These are phyloP conservation scores for Vickermania spadyakhi DNA, from an alignment of 208 protist genomes.

Conservation along the genomic window DNA sequence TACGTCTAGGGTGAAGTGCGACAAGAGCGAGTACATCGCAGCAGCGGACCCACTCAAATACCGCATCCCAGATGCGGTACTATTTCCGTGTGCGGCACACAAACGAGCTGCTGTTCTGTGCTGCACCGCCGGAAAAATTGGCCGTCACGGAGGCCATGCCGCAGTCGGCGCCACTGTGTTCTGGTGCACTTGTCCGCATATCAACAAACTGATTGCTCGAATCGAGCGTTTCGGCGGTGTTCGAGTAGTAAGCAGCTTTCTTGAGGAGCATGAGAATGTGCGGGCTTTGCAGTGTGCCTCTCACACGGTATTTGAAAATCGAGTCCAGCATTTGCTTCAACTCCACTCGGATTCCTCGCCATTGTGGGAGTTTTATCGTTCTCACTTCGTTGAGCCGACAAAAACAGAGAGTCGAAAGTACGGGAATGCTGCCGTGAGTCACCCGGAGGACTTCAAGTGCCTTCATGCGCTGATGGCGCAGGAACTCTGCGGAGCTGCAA, in stretches of 20 bases:
- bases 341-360: constrained; percentile 11
- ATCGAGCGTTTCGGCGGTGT: constrained; percentile 58
- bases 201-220: constrained; percentile 73
- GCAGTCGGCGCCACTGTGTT: constrained; percentile 74
- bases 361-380: constrained; percentile 49
- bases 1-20: too few relatives aligned
- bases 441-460: constrained; percentile 74
- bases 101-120: constrained; percentile 53
- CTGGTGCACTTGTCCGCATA: constrained; percentile 74
- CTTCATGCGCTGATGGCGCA: constrained; percentile 80
- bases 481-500: constrained; percentile 46
- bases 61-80: constrained; percentile 41
- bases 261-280: constrained; percentile 17
- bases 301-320: constrained; percentile 34
- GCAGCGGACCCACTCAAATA: constrained; percentile 54
- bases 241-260: constrained; percentile 12
- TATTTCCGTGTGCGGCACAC: constrained; percentile 51
- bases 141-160: constrained; percentile 45
- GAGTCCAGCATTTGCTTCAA: constrained; percentile 27
- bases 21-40: constrained; percentile 27
- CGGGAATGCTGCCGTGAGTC: constrained; percentile 73
- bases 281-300: constrained; percentile 33
- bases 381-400: constrained; percentile 32
- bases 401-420: constrained; percentile 25
- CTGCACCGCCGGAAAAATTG: constrained; percentile 65